Evolutionary conservation across 768 basidiomycete genomes (phyloP).

Genomic region (Tylopilus intermedius): DNA sequence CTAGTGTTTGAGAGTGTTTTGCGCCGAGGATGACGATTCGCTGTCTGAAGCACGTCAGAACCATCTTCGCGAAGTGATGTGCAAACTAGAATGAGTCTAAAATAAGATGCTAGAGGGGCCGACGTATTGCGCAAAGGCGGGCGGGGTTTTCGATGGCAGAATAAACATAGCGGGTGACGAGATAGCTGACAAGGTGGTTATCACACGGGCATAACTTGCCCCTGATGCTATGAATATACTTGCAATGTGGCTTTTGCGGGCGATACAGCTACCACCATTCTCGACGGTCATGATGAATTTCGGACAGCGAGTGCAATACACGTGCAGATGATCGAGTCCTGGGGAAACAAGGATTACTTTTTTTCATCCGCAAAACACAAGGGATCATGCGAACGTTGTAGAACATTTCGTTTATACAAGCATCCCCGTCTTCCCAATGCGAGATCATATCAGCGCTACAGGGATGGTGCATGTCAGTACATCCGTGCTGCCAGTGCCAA

Average conservation of each 20-base stretch:
- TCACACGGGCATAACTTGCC: conserved; percentile 13
- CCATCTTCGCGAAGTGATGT: conserved; percentile 24
- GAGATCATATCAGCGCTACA: conserved; percentile 73
- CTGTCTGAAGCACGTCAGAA: conserved; percentile 5
- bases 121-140: conserved; percentile 10
- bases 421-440: conserved; percentile 86
- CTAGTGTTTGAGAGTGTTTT: conserved; percentile 2
- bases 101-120: conserved; percentile 16
- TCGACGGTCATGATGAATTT: conserved; percentile 32
- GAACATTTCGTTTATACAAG: conserved; percentile 73
- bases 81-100: conserved; percentile 16
- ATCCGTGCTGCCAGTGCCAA: conserved; percentile 1
- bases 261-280: conserved; percentile 22
- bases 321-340: conserved; percentile 72
- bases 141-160: conserved; percentile 14
- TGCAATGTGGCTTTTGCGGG: conserved; percentile 16
- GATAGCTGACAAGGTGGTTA: conserved; percentile 18
- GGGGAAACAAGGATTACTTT: conserved; percentile 13
- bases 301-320: conserved; percentile 60
- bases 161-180: conserved; percentile 18
- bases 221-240: conserved; percentile 19
- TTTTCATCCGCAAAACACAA: conserved; percentile 5
- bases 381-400: conserved; percentile 54
- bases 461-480: conserved; percentile 1
- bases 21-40: conserved; percentile 9